phyloP scores from a whole-genome alignment of 2,329 filamentous ascomycete genomes.

The Botryosphaeria dothidea region DNA sequence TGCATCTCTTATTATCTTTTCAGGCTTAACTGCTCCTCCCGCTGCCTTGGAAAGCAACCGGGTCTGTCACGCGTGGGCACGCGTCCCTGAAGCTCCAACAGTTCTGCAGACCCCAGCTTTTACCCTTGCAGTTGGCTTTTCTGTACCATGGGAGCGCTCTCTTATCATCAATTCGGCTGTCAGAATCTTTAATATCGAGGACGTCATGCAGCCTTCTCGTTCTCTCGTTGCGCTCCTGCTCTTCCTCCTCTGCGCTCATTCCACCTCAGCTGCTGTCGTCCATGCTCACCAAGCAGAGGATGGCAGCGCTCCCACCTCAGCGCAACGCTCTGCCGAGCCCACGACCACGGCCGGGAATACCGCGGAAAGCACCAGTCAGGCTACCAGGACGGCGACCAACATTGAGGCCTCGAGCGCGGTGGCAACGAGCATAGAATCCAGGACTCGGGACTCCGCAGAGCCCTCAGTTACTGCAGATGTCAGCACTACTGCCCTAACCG shows the following conservation, averaged over 20 bases:
- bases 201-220: slow-evolving; percentile 9
- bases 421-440: neutral
- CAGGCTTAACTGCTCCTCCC: neutral
- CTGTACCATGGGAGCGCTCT: slow-evolving; percentile 6
- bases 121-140: neutral
- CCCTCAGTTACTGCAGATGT: neutral
- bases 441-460: slow-evolving; percentile 5
- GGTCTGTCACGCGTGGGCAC: neutral
- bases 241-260: neutral
- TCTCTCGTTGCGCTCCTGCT: slow-evolving; percentile 8
- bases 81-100: slow-evolving; percentile 2
- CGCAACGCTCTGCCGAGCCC: neutral
- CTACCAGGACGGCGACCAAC: neutral
- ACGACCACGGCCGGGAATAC: neutral
- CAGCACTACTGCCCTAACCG: slow-evolving; percentile 19
- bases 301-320: neutral
- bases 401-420: neutral
- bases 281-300: neutral
- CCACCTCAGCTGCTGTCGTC: neutral
- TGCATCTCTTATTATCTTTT: slow-evolving; percentile 3
- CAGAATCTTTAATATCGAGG: slow-evolving; percentile 4
- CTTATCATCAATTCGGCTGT: neutral
- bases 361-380: neutral
- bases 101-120: neutral
- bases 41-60: neutral